These are phyloP conservation scores for Globisporangium solare DNA, from an alignment of 352 stramenopile species.

Conservation along the genomic window DNA sequence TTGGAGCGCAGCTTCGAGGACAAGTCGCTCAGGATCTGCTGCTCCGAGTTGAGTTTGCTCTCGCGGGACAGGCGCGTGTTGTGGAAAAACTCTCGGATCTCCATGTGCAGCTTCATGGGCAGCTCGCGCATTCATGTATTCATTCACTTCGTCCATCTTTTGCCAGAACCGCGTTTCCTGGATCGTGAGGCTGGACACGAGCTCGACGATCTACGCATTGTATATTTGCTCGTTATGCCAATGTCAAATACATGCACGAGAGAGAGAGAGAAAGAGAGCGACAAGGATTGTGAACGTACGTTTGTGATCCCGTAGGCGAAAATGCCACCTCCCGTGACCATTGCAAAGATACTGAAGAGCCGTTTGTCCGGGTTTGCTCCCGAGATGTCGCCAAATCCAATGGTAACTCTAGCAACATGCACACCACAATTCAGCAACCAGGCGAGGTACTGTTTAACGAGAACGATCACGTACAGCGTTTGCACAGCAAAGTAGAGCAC, in stretches of 20 bases:
- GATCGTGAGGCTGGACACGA: constrained; percentile 60
- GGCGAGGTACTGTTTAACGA: not conserved
- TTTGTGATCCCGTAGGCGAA: constrained; percentile 83
- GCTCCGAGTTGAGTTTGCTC: constrained; percentile 65
- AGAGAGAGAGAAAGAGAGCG: no score
- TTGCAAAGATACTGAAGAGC: constrained; percentile 67
- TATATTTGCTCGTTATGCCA: not conserved
- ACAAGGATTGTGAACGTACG: constrained; percentile 22
- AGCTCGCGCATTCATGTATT: constrained; percentile 81
- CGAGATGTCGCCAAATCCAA: constrained; percentile 70
- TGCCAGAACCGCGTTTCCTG: constrained; percentile 55
- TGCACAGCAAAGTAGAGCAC: constrained; percentile 29
- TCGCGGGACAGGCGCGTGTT: constrained; percentile 71
- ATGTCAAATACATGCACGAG: no score
- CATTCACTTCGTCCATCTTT: constrained; percentile 75
- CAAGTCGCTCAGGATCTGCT: constrained; percentile 64
- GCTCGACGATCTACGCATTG: constrained; percentile 15
- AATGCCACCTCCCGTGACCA: constrained; percentile 74
- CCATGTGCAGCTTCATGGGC: constrained; percentile 62
- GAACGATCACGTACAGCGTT: constrained; percentile 16
- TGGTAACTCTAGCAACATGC: constrained; percentile 39
- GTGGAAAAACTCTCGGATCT: constrained; percentile 83
- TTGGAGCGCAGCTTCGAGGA: constrained; percentile 73
- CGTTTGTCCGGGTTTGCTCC: constrained; percentile 51
- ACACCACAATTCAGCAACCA: not conserved